These are phyloP conservation scores for Nicotiana benthamiana DNA, from an alignment of 257 asterid genomes.

Conservation along the genomic window DNA sequence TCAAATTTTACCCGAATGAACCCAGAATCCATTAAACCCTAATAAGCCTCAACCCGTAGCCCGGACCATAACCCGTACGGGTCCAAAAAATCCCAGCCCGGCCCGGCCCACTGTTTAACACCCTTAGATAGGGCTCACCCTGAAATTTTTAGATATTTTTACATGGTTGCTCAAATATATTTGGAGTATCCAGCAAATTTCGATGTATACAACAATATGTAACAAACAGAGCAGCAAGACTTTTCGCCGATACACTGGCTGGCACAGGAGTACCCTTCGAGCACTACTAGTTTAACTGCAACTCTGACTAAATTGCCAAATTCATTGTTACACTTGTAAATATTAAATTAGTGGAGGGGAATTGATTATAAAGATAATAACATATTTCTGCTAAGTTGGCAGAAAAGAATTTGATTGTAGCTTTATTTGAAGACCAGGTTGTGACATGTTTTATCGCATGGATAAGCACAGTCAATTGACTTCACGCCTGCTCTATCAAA, in stretches of 20 bases:
- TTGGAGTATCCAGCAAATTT: too few species aligned
- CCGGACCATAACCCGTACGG: too few species aligned
- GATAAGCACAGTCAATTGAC: constrained; percentile 83
- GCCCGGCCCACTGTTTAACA: too few species aligned
- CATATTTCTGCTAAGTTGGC: constrained; percentile 7
- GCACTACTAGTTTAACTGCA: background rate
- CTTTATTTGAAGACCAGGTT: constrained; percentile 64
- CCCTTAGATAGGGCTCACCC: too few species aligned
- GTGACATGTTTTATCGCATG: constrained; percentile 81
- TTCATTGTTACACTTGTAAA: background rate
- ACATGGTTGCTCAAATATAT: too few species aligned
- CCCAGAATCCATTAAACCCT: too few species aligned
- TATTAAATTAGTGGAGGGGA: constrained; percentile 12
- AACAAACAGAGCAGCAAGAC: too few species aligned
- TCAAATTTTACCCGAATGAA: too few species aligned
- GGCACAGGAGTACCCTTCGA: background rate
- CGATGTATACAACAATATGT: too few species aligned
- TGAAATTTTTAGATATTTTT: too few species aligned
- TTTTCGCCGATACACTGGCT: background rate
- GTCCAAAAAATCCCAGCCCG: too few species aligned
- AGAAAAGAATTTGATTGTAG: background rate
- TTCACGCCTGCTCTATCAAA: constrained; percentile 45
- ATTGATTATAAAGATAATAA: constrained; percentile 16
- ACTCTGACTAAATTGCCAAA: background rate
- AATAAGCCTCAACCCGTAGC: too few species aligned